Conservation (phyloP, 768 basidiomycete species). For the Goffeauzyma gilvescens region DNA sequence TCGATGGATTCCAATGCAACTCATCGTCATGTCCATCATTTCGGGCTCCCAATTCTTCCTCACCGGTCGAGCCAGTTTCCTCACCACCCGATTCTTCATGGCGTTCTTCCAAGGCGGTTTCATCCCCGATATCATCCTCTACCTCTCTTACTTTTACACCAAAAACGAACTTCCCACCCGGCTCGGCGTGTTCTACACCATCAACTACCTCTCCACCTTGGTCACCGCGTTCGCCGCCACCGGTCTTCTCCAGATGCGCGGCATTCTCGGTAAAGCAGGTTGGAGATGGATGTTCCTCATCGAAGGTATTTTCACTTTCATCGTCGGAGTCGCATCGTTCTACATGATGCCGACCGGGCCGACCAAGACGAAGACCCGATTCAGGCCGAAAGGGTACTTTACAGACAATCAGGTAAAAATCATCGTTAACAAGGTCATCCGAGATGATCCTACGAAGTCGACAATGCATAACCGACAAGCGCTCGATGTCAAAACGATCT, state of each 20-base stretch:
- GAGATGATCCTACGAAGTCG: constrained; percentile 18
- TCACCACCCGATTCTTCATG: constrained; percentile 34
- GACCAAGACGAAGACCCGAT: constrained; percentile 21
- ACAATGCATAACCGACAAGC: constrained; percentile 27
- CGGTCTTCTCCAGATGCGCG: constrained; percentile 43
- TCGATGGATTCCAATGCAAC: constrained; percentile 34
- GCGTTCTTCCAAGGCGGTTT: constrained; percentile 42
- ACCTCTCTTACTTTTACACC: constrained; percentile 49
- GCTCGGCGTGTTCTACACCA: constrained; percentile 51
- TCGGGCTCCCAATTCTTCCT: constrained; percentile 47
- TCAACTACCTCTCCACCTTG: constrained; percentile 41
- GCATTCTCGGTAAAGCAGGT: constrained; percentile 37
- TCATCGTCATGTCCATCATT: constrained; percentile 39
- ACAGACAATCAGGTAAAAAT: constrained; percentile 29
- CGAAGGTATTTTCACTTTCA: constrained; percentile 33
- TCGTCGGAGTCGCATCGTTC: constrained; percentile 28
- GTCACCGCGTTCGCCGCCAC: constrained; percentile 47
- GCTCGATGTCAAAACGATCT: constrained; percentile 18
- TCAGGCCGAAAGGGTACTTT: constrained; percentile 29
- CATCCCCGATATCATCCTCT: constrained; percentile 44
- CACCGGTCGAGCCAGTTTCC: constrained; percentile 39
- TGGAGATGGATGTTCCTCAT: constrained; percentile 42
- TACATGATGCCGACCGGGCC: constrained; percentile 27
- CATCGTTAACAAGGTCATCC: constrained; percentile 23
- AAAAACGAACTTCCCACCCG: constrained; percentile 43